Percentiles rank a stretch among this genome's conserved stretches.
These are phyloP conservation scores for Cyclotella sp. DNA, from an alignment of 108 stramenopile species.

Conservation along the genomic window DNA sequence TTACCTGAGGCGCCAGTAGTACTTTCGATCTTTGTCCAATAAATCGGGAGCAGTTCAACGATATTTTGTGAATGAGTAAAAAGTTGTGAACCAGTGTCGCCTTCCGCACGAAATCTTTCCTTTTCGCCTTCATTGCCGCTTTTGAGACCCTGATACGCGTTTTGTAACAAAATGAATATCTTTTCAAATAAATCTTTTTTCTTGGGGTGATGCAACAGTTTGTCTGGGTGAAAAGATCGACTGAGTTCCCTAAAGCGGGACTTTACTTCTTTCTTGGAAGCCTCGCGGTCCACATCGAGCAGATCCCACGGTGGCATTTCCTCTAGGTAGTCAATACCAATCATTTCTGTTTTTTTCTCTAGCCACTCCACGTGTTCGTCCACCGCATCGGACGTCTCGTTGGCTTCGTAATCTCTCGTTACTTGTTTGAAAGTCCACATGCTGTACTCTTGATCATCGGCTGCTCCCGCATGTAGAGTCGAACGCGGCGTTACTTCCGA, in stretches of 20 bases:
- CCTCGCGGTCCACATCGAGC: constrained; percentile 49
- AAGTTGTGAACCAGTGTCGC: constrained; percentile 45
- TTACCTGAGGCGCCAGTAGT: neutral
- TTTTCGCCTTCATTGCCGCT: constrained; percentile 43
- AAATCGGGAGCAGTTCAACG: constrained; percentile 48
- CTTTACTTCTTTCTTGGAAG: constrained; percentile 50
- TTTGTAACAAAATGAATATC: constrained; percentile 52
- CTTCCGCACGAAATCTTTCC: constrained; percentile 37
- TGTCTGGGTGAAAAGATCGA: constrained; percentile 52
- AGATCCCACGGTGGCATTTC: constrained; percentile 55
- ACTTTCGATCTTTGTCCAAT: constrained; percentile 44
- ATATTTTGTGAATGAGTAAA: constrained; percentile 51
- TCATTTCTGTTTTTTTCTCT: constrained; percentile 44
- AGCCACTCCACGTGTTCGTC: constrained; percentile 55
- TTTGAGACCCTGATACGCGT: constrained; percentile 52
- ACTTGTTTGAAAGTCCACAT: constrained; percentile 35
- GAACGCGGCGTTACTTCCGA: constrained; percentile 18
- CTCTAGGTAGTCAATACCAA: constrained; percentile 51
- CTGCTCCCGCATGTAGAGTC: neutral
- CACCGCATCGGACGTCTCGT: constrained; percentile 1
- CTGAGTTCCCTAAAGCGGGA: constrained; percentile 49
- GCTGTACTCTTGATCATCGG: constrained; percentile 6
- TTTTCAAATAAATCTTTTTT: constrained; percentile 51
- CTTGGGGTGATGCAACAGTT: constrained; percentile 37
- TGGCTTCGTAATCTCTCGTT: neutral